A percentile compares a stretch with the other conserved stretches of the same genome.
These are phyloP conservation scores for Turritis glabra DNA, from an alignment of 345 rosid genomes.

Conservation along the genomic window DNA sequence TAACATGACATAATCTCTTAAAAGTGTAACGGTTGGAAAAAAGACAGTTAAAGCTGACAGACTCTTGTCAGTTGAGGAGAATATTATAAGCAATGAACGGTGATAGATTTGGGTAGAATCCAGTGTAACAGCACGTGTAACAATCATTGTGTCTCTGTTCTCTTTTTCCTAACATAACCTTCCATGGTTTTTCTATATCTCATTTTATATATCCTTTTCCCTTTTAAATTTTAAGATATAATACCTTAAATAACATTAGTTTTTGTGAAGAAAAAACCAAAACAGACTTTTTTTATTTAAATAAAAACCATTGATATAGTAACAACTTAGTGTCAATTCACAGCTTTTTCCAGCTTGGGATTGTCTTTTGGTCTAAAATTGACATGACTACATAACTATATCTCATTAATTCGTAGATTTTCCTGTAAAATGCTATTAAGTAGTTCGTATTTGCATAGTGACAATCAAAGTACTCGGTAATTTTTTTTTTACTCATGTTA, in stretches of 20 bases:
- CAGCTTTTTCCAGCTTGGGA: background rate
- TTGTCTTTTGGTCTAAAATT: background rate
- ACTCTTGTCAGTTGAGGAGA: background rate
- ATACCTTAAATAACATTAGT: background rate
- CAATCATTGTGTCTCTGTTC: background rate
- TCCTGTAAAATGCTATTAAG: background rate
- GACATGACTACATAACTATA: background rate
- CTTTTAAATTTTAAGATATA: background rate
- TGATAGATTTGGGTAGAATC: conserved; percentile 5
- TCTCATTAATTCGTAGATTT: background rate
- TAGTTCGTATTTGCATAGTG: background rate
- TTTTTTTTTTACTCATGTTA: background rate
- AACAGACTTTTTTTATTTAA: background rate
- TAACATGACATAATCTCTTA: background rate
- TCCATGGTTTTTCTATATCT: background rate
- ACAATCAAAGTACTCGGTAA: background rate
- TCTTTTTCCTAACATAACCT: background rate
- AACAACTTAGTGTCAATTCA: background rate
- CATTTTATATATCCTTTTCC: background rate
- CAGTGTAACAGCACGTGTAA: background rate
- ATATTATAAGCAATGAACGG: background rate
- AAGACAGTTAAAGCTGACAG: background rate
- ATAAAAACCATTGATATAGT: background rate
- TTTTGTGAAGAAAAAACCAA: background rate
- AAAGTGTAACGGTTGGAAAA: conserved; percentile 18